Percentiles rank a stretch among this genome's conserved stretches.
These are phyloP conservation scores for Ceratocystis diversiconidia DNA, from an alignment of 2,329 filamentous ascomycete species.

Conservation along the genomic window DNA sequence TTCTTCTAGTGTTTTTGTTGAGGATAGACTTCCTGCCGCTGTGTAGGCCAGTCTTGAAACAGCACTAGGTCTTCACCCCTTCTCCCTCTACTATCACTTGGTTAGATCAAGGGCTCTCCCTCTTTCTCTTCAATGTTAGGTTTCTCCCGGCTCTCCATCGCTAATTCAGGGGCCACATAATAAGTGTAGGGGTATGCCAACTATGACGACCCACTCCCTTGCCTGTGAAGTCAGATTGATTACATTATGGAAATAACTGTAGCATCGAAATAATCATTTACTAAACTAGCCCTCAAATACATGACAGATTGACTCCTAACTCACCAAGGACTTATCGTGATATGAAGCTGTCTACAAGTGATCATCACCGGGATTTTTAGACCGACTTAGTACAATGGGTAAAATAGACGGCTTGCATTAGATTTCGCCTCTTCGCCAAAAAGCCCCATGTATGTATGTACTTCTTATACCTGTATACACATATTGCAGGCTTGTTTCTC, in stretches of 20 bases:
- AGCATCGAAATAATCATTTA: not conserved
- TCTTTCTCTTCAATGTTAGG: not conserved
- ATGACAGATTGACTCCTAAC: not conserved
- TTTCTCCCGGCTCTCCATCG: conserved; percentile 11
- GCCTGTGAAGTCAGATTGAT: not conserved
- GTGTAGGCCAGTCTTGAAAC: too few species aligned
- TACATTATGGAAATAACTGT: not conserved
- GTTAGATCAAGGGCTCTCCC: not conserved
- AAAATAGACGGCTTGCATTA: not conserved
- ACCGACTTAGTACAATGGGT: too few species aligned
- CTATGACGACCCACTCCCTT: not conserved
- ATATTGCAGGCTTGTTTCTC: not conserved
- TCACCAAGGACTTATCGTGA: not conserved
- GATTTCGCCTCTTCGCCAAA: not conserved
- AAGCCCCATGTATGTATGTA: not conserved
- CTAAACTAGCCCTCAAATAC: not conserved
- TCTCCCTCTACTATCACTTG: not conserved
- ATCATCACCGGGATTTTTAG: not conserved
- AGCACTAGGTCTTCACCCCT: not conserved
- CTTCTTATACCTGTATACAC: not conserved
- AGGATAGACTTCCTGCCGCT: too few species aligned
- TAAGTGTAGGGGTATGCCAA: not conserved
- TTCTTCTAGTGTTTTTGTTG: too few species aligned
- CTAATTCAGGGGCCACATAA: conserved; percentile 10
- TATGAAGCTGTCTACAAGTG: not conserved